phyloP scores from a whole-genome alignment of 208 protist genomes.

The Leishmania tropica region DNA sequence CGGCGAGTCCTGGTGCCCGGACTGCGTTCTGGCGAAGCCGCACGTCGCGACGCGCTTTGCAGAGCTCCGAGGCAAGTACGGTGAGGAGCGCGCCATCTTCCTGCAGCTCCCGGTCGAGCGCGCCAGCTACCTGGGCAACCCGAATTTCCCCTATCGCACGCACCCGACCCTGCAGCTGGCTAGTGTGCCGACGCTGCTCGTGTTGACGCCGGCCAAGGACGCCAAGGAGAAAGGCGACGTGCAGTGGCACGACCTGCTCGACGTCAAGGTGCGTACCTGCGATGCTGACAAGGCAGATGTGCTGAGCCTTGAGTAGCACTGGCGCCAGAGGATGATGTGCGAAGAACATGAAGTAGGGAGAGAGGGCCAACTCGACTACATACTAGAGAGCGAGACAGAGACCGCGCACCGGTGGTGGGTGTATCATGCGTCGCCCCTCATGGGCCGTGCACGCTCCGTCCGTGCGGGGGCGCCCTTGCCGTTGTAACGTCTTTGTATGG shows the following conservation, averaged over 20 bases:
- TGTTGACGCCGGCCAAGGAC: constrained; percentile 40
- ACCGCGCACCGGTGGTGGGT: not conserved
- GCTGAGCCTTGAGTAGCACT: constrained; percentile 18
- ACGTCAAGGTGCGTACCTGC: constrained; percentile 47
- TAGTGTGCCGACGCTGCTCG: constrained; percentile 57
- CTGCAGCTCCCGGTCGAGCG: constrained; percentile 70
- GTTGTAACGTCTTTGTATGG: not conserved
- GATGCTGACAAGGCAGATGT: constrained; percentile 24
- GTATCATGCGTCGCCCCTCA: not conserved
- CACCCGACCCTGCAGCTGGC: constrained; percentile 50
- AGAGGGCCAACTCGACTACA: not conserved
- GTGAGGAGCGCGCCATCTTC: constrained; percentile 39
- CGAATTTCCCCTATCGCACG: constrained; percentile 58
- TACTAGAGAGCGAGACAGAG: not conserved
- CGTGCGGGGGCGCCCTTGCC: not conserved
- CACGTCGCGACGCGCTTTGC: constrained; percentile 44
- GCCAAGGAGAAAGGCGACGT: constrained; percentile 26
- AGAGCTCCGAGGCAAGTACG: constrained; percentile 39
- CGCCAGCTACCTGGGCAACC: constrained; percentile 65
- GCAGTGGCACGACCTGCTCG: constrained; percentile 45
- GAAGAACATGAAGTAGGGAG: not conserved
- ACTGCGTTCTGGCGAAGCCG: constrained; percentile 63
- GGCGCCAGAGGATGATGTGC: not conserved
- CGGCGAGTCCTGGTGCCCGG: constrained; percentile 77
- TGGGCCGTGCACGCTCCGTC: not conserved